phyloP scores from a whole-genome alignment of 768 basidiomycete genomes.

The Rhodotorula sphaerocarpa region DNA sequence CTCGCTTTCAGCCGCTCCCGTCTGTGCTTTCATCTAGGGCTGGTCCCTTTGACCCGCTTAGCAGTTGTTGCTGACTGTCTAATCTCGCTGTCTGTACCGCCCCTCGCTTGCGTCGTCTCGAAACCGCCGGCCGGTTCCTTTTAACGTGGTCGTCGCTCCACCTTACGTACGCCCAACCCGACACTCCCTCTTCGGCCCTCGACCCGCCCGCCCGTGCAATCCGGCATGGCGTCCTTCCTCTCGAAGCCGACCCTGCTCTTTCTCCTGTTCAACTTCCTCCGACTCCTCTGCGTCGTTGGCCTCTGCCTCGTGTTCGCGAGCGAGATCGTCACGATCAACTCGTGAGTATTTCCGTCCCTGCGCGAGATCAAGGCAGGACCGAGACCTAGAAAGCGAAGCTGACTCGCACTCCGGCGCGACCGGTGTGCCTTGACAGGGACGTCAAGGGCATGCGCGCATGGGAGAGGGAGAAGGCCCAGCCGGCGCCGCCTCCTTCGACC shows the following conservation, averaged over 20 bases:
- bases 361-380: no score
- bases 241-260: slow-evolving; percentile 21
- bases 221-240: slow-evolving; percentile 13
- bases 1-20: not conserved
- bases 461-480: no score
- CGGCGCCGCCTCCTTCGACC: not conserved
- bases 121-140: no score
- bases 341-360: slow-evolving; percentile 3
- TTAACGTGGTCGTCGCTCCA: not conserved
- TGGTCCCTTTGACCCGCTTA: not conserved
- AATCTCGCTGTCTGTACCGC: no score
- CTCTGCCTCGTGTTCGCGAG: slow-evolving; percentile 23
- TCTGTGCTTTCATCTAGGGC: not conserved
- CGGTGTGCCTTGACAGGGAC: no score
- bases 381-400: not conserved
- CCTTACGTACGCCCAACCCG: not conserved
- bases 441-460: not conserved
- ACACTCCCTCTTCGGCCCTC: no score
- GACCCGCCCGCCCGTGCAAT: not conserved
- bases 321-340: slow-evolving; percentile 23
- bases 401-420: no score
- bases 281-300: slow-evolving; percentile 20
- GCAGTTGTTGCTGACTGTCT: not conserved
- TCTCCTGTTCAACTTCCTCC: slow-evolving; percentile 21
- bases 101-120: no score